Conservation (phyloP, 1,284 basidiomycete genomes). For the Ganoderma meredithae region DNA sequence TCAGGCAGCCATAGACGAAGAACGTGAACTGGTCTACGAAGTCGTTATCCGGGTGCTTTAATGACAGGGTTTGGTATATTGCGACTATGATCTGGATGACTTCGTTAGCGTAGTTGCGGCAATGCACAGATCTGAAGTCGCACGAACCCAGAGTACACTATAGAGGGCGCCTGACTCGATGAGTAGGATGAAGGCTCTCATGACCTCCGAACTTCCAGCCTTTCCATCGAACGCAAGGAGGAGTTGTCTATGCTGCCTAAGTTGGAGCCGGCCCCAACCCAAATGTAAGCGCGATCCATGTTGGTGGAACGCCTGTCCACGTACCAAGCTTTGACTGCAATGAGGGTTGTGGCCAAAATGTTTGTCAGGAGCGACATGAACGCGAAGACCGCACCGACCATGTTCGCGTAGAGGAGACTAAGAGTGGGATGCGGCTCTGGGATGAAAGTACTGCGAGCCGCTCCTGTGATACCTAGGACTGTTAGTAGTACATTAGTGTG, state of each 20-base stretch:
- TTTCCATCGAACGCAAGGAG: neutral
- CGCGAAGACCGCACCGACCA: neutral
- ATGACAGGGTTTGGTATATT: neutral
- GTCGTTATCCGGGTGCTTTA: neutral
- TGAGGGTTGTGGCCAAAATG: neutral
- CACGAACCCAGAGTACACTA: slow-evolving; percentile 3
- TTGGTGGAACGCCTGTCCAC: neutral
- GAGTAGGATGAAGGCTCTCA: neutral
- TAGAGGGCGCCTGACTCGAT: neutral
- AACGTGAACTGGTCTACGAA: neutral
- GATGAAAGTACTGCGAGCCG: neutral
- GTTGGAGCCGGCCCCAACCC: no score
- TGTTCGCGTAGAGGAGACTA: neutral
- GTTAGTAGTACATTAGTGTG: neutral
- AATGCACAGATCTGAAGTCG: neutral
- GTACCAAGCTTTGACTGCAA: slow-evolving; percentile 1
- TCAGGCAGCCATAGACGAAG: slow-evolving; percentile 1
- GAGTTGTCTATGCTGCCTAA: neutral
- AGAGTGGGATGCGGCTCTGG: neutral
- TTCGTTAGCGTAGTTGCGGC: no score
- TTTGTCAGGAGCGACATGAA: slow-evolving; percentile 1
- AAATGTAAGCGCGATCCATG: neutral
- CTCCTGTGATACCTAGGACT: neutral
- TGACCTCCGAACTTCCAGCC: neutral
- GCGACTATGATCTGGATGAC: neutral